These are phyloP conservation scores for Xerocomellus chrysenteron DNA, from an alignment of 768 basidiomycete genomes.

Conservation along the genomic window DNA sequence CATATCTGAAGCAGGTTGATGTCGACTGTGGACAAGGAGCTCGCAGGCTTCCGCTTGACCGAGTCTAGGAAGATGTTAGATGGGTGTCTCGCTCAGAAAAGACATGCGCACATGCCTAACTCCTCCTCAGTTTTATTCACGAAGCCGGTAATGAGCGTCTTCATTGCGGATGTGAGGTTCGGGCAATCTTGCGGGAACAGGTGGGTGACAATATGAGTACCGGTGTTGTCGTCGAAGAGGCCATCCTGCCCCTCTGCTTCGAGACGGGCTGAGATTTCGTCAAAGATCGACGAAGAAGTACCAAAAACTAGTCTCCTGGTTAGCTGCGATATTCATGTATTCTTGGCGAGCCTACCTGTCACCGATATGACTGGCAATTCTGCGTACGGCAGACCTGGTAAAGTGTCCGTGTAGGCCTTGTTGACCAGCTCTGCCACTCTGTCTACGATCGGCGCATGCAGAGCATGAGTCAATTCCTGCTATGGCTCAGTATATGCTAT, in stretches of 20 bases:
- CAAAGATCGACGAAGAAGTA: slow-evolving; percentile 46
- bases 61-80: slow-evolving; percentile 24
- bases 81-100: background rate
- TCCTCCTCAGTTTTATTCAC: slow-evolving; percentile 37
- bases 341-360: slow-evolving; percentile 40
- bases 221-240: slow-evolving; percentile 18
- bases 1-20: slow-evolving; percentile 59
- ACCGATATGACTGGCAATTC: slow-evolving; percentile 63
- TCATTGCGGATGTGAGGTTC: slow-evolving; percentile 54
- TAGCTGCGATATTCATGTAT: background rate
- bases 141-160: slow-evolving; percentile 53
- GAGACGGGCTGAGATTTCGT: slow-evolving; percentile 41
- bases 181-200: slow-evolving; percentile 58
- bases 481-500: background rate
- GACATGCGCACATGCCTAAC: slow-evolving; percentile 28
- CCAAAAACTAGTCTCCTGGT: slow-evolving; percentile 38
- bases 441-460: slow-evolving; percentile 50
- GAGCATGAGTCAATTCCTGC: slow-evolving; percentile 45
- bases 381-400: slow-evolving; percentile 56
- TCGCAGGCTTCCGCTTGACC: slow-evolving; percentile 45
- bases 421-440: slow-evolving; percentile 44
- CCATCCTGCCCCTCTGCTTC: slow-evolving; percentile 28
- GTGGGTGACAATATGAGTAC: slow-evolving; percentile 41
- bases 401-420: slow-evolving; percentile 42
- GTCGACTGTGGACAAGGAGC: slow-evolving; percentile 60